Conservation (phyloP, 1,284 basidiomycete species). For the Ceraceosorus bombacis region DNA sequence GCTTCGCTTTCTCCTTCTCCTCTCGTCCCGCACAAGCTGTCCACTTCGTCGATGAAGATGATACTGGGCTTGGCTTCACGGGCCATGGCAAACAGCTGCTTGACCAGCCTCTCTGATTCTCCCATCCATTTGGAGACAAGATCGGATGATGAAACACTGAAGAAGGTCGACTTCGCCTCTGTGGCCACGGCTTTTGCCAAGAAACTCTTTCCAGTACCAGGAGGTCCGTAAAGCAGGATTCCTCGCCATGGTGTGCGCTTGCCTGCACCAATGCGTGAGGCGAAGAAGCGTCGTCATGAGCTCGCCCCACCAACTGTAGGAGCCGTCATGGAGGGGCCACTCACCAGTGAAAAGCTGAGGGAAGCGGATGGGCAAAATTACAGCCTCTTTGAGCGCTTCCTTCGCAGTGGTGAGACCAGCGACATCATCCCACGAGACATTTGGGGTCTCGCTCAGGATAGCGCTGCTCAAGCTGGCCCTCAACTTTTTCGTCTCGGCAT, state of each 20-base stretch:
- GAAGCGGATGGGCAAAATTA: constrained; percentile 97
- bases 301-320: too few species aligned
- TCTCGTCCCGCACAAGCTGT: constrained; percentile 87
- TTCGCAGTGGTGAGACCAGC: constrained; percentile 91
- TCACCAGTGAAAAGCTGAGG: constrained; percentile 97
- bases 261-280: constrained; percentile 57
- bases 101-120: constrained; percentile 85
- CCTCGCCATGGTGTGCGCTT: constrained; percentile 91
- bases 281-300: neutral
- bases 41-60: constrained; percentile 98
- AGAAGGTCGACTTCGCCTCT: constrained; percentile 74
- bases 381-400: constrained; percentile 92
- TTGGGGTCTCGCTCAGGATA: constrained; percentile 86
- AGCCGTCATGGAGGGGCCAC: constrained; percentile 56
- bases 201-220: constrained; percentile 58
- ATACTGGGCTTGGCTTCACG: constrained; percentile 93
- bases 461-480: constrained; percentile 77
- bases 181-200: constrained; percentile 97
- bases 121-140: constrained; percentile 99
- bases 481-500: constrained; percentile 91
- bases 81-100: constrained; percentile 92
- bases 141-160: constrained; percentile 88
- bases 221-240: constrained; percentile 82
- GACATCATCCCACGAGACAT: constrained; percentile 96
- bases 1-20: constrained; percentile 96